Evolutionary conservation across 371 early-diverging fungal species (phyloP).

Genomic region (Saksenaea vasiformis): DNA sequence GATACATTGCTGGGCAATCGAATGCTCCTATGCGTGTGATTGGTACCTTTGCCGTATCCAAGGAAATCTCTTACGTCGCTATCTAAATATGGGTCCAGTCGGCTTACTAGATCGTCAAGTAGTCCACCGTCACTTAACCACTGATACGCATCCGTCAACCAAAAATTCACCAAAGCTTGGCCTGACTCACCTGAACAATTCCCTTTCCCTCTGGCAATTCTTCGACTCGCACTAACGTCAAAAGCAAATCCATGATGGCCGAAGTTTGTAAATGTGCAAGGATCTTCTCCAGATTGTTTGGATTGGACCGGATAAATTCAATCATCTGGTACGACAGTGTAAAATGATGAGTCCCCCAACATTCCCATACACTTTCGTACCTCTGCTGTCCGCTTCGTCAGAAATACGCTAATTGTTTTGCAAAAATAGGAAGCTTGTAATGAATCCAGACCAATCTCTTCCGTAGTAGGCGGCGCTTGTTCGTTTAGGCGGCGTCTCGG

Average conservation of each 20-base stretch:
- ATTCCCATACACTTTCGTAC: slow-evolving; percentile 32
- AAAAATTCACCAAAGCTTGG: neutral
- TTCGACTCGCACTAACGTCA: slow-evolving; percentile 90
- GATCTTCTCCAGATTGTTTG: slow-evolving; percentile 57
- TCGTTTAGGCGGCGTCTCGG: slow-evolving; percentile 14
- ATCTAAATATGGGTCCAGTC: slow-evolving; percentile 79
- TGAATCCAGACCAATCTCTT: slow-evolving; percentile 52
- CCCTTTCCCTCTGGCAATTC: slow-evolving; percentile 86
- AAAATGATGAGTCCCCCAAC: neutral
- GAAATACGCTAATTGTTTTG: slow-evolving; percentile 82
- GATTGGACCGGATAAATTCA: slow-evolving; percentile 68
- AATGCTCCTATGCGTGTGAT: slow-evolving; percentile 65
- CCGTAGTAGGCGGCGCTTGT: neutral
- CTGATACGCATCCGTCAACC: slow-evolving; percentile 24
- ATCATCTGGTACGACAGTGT: slow-evolving; percentile 47
- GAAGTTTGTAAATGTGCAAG: slow-evolving; percentile 82
- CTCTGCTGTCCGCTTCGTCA: slow-evolving; percentile 82
- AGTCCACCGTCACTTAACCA: slow-evolving; percentile 86
- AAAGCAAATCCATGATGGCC: slow-evolving; percentile 86
- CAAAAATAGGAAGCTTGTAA: slow-evolving; percentile 85
- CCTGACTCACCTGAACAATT: slow-evolving; percentile 62
- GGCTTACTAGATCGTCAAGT: slow-evolving; percentile 73
- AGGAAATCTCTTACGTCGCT: slow-evolving; percentile 53
- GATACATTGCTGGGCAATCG: slow-evolving; percentile 86
- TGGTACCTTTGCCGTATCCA: neutral